Evolutionary conservation across 306 rosid genomes (phyloP).

Genomic region (Lathyrus tuberosus): DNA sequence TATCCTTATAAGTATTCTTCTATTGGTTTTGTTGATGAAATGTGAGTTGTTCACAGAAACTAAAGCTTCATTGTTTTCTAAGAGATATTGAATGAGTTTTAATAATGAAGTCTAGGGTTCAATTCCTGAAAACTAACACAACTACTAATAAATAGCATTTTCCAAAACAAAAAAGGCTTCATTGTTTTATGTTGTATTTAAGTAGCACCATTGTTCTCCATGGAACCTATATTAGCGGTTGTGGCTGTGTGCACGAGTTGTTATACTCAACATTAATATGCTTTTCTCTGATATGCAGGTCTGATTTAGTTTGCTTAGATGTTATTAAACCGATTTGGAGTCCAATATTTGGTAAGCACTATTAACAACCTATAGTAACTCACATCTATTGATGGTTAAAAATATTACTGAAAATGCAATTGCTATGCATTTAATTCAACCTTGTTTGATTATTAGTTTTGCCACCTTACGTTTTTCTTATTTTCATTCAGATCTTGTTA

Average conservation of each 20-base stretch:
- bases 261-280: constrained; percentile 31
- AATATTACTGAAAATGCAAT: not conserved
- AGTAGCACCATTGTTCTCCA: constrained; percentile 18
- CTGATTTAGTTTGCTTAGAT: constrained; percentile 89
- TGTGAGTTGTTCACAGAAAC: constrained; percentile 52
- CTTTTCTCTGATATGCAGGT: constrained; percentile 58
- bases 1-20: constrained; percentile 91
- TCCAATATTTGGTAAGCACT: constrained; percentile 82
- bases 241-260: not conserved
- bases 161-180: not conserved
- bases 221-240: constrained; percentile 16
- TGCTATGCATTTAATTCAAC: constrained; percentile 9
- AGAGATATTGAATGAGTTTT: not conserved
- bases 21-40: constrained; percentile 76
- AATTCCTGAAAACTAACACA: not conserved
- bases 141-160: not conserved
- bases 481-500: constrained; percentile 70
- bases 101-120: not conserved
- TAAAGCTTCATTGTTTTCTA: constrained; percentile 4
- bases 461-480: constrained; percentile 14
- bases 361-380: constrained; percentile 10
- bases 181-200: constrained; percentile 13
- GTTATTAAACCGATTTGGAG: constrained; percentile 96
- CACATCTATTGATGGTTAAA: not conserved
- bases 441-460: constrained; percentile 23